Conservation (phyloP, 164 flowering plant species). For the Malania oleifera region DNA sequence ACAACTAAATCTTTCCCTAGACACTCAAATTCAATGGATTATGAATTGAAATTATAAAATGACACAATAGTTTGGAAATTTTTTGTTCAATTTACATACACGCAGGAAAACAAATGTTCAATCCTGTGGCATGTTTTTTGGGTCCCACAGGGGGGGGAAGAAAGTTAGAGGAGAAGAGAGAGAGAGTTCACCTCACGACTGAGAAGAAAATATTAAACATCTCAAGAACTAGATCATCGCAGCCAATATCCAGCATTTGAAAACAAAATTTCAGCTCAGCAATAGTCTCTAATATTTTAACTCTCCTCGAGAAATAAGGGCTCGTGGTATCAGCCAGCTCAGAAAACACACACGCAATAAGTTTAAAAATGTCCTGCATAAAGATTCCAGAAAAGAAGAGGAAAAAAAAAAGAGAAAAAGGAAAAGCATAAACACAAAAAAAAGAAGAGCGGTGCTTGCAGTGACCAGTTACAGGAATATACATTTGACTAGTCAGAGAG, state of each 20-base stretch:
- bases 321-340: conserved; percentile 65
- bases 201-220: conserved; percentile 79
- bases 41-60: too few species aligned
- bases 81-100: too few species aligned
- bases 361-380: conserved; percentile 70
- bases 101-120: too few species aligned
- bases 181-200: conserved; percentile 54
- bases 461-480: conserved; percentile 1
- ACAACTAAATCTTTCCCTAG: too few species aligned
- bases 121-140: too few species aligned
- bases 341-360: conserved; percentile 50
- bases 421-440: not conserved
- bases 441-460: not conserved
- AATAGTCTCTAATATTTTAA: conserved; percentile 70
- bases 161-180: not conserved
- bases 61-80: too few species aligned
- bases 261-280: conserved; percentile 67
- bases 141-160: too few species aligned
- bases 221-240: conserved; percentile 60
- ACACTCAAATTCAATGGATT: too few species aligned
- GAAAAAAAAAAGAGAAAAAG: too few species aligned
- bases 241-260: conserved; percentile 75
- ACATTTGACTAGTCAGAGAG: not conserved
- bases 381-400: not conserved
- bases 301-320: conserved; percentile 74